Evolutionary conservation across 2,329 filamentous ascomycete species (phyloP).

Genomic region (Sordariomycetes sp.): DNA sequence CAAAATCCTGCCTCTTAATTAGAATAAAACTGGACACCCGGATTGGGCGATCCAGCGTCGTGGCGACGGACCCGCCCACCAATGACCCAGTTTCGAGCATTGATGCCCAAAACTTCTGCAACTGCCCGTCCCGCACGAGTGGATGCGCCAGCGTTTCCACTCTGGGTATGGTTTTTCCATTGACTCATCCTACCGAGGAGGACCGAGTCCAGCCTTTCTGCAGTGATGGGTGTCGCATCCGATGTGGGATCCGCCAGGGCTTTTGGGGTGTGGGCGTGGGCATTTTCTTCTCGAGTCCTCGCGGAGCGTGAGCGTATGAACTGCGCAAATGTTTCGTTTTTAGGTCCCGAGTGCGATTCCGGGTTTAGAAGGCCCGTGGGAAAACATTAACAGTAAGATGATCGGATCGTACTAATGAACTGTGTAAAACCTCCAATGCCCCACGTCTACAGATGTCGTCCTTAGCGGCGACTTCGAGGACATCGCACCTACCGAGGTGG

Average conservation of each 20-base stretch:
- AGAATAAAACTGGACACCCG: neutral
- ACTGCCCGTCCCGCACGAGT: constrained; percentile 6
- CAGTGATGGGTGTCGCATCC: neutral
- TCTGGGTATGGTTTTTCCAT: neutral
- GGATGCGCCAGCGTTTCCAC: neutral
- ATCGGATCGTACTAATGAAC: neutral
- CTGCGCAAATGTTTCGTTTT: neutral
- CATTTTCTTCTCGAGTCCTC: neutral
- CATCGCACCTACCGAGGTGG: neutral
- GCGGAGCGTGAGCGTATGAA: neutral
- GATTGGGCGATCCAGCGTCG: neutral
- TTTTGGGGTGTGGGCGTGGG: neutral
- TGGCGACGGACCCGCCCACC: neutral
- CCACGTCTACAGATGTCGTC: neutral
- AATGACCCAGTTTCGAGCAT: constrained; percentile 7
- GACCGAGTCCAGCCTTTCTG: neutral
- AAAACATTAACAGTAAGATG: neutral
- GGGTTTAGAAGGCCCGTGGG: neutral
- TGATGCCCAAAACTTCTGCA: constrained; percentile 9
- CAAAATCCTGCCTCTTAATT: neutral
- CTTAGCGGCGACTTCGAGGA: neutral
- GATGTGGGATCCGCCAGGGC: neutral
- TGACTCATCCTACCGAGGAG: neutral
- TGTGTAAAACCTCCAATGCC: neutral
- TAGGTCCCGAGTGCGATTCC: neutral